These are phyloP conservation scores for Toxicodendron radicans DNA, from an alignment of 345 rosid genomes.

Conservation along the genomic window DNA sequence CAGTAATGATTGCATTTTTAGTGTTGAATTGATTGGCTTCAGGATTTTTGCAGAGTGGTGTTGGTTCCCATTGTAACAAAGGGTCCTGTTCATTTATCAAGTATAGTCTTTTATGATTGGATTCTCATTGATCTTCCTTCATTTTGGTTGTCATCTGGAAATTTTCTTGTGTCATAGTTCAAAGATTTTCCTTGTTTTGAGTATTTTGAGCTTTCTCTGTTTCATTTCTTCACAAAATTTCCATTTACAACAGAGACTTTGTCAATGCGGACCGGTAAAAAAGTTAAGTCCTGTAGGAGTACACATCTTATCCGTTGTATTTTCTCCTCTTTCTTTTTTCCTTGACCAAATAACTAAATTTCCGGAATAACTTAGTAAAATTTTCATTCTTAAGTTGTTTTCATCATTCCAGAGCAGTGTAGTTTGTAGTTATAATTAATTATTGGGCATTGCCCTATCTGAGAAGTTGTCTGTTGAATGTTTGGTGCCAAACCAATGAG, in stretches of 20 bases:
- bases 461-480: conserved; percentile 29
- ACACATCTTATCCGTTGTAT: not conserved
- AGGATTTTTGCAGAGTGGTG: not conserved
- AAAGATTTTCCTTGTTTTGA: not conserved
- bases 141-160: not conserved
- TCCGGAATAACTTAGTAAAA: not conserved
- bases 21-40: not conserved
- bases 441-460: conserved; percentile 25
- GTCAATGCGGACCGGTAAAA: not conserved
- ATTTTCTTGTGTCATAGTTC: not conserved
- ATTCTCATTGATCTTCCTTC: not conserved
- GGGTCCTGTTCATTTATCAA: not conserved
- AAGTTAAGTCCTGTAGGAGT: not conserved
- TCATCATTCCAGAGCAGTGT: conserved; percentile 19
- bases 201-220: not conserved
- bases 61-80: not conserved
- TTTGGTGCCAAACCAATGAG: conserved; percentile 28
- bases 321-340: not conserved
- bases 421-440: conserved; percentile 22
- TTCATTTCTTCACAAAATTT: not conserved
- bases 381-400: conserved; percentile 2
- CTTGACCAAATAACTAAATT: not conserved
- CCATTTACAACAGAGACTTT: conserved; percentile 1
- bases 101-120: not conserved
- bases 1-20: too few species aligned